phyloP scores from a whole-genome alignment of 208 protist genomes.

The Vickermania ingenoplastis region DNA sequence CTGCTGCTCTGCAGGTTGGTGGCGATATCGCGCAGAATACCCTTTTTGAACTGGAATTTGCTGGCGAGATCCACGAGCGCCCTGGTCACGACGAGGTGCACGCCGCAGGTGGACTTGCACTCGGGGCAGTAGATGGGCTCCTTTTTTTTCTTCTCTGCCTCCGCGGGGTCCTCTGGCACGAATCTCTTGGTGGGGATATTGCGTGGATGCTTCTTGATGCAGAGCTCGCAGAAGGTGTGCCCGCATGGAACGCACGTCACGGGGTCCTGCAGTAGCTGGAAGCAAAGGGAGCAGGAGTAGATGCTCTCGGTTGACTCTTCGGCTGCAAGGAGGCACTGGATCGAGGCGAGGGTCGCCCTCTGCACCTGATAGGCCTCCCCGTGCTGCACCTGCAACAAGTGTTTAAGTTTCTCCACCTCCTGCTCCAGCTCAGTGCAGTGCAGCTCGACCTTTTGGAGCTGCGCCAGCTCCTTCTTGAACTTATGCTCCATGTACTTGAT shows the following conservation, averaged over 20 bases:
- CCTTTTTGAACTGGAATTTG: slow-evolving; percentile 13
- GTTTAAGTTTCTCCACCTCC: slow-evolving; percentile 1
- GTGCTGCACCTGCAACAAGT: not conserved
- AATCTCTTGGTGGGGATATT: slow-evolving; percentile 16
- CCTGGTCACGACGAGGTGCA: slow-evolving; percentile 5
- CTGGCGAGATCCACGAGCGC: slow-evolving; percentile 11
- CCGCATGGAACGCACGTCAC: slow-evolving; percentile 80
- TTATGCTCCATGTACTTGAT: slow-evolving; percentile 1
- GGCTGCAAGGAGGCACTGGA: slow-evolving; percentile 43
- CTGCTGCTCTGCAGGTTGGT: not conserved
- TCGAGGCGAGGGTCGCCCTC: slow-evolving; percentile 18
- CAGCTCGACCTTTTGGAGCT: not conserved
- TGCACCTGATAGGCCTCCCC: slow-evolving; percentile 8
- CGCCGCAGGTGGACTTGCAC: slow-evolving; percentile 10
- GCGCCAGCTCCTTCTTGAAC: not conserved
- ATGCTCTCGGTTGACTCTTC: slow-evolving; percentile 73
- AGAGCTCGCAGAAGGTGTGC: slow-evolving; percentile 68
- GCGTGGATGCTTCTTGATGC: slow-evolving; percentile 35
- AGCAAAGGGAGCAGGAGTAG: slow-evolving; percentile 59
- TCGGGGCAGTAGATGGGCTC: slow-evolving; percentile 16
- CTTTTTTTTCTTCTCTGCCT: not conserved
- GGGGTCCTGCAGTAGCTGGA: slow-evolving; percentile 44
- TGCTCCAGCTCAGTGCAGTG: not conserved
- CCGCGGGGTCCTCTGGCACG: not conserved
- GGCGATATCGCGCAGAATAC: slow-evolving; percentile 6